Evolutionary conservation across 2,329 filamentous ascomycete genomes (phyloP), one percentile per base, ranked within the genome.

Genomic region (Rhinocladiella similis): DNA sequence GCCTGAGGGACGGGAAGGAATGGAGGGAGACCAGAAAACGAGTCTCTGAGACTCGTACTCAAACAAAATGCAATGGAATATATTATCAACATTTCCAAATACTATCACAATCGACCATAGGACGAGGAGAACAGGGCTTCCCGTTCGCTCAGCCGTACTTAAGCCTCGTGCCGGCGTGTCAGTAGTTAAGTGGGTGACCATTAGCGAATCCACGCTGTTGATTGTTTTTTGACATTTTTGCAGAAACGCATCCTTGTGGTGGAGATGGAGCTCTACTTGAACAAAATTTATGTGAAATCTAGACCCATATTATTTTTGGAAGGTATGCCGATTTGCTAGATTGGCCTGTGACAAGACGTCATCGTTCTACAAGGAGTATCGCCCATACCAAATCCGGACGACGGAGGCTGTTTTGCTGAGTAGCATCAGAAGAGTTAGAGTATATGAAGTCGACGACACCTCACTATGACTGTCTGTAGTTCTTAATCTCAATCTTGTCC

Each of bases 131-230:
- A 46, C 43, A 46, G 43, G 43, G 43, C 43, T 46, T 46, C 43
- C 43, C 43, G 43, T 46, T 27, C 43, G 43, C 43, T 46, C 43
- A 46, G 43, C 43, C 43, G 22, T 46, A 46, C 43, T 46, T 27
- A 46, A 46, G 43, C 43, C 43, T 25, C 25, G 25, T 46, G 43
- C 22, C 43, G 43, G 25, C n/a, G 25, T n/a, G 43, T 46, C 25
- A 46, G 43, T 46, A 46, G 43, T 46, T 46, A 16, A n/a, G 43
- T 46, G 19, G 43, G 43, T 46, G 43, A 46, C 43, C 19, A 46
- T n/a, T 16, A 46, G 43, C 43, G 43, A 46, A 46, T 46, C 43
- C 22, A n/a, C 25, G n/a, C 25, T 46, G 43, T 46, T 46, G 43
- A 46, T 46, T 46, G 43, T 46, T 46, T 46, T 46, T 46, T n/a